A percentile compares a stretch with the other conserved stretches of the same genome.
Conservation (phyloP, 306 rosid species). For the Spatholobus suberectus region DNA sequence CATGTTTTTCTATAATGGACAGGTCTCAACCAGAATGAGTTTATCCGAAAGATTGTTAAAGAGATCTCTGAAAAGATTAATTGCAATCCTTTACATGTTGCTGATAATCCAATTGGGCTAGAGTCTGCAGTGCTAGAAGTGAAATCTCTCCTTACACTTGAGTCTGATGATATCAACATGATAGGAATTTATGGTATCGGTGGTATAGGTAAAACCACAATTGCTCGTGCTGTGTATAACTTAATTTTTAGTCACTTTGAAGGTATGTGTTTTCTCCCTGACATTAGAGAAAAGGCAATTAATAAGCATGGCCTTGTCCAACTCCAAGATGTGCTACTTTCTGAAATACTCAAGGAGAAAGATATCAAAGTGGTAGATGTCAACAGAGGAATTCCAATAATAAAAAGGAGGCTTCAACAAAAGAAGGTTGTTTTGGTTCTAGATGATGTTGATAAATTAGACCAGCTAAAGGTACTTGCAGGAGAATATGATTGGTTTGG, state of each 20-base stretch:
- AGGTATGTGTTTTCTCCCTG: too few species aligned
- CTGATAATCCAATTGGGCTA: neutral
- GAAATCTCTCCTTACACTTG: neutral
- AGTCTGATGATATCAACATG: neutral
- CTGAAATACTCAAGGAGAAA: neutral
- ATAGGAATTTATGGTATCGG: neutral
- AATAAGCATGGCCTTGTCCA: neutral
- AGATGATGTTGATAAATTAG: neutral
- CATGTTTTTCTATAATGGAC: neutral
- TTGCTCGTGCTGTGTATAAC: neutral
- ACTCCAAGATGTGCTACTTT: neutral
- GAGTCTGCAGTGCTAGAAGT: neutral
- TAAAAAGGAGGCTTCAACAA: neutral
- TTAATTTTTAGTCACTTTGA: neutral
- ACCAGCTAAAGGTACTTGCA: neutral
- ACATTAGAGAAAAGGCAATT: neutral
- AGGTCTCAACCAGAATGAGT: neutral
- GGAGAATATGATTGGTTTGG: neutral
- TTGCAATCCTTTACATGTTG: neutral
- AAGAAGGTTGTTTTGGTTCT: neutral
- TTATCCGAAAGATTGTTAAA: neutral
- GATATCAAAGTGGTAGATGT: neutral
- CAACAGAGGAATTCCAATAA: neutral
- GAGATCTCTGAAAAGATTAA: neutral
- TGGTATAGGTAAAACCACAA: neutral